Evolutionary conservation across 345 rosid species (phyloP).

Genomic region (Citrus glauca): DNA sequence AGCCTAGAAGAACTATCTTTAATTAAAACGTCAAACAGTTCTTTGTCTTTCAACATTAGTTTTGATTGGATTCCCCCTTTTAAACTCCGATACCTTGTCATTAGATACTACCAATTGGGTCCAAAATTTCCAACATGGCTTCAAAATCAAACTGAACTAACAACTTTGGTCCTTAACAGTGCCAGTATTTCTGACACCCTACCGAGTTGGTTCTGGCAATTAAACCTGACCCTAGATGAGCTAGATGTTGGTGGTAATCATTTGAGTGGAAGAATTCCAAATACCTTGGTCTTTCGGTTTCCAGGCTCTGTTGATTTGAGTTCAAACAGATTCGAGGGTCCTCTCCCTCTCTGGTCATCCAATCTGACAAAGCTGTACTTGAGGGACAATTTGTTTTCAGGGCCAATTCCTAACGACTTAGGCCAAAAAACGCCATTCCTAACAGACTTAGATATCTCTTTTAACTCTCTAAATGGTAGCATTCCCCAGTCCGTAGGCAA

Average conservation of each 20-base stretch:
- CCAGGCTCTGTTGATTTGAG: conserved; percentile 16
- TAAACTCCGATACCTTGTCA: no score
- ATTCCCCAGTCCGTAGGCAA: conserved; percentile 19
- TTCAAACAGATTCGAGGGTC: conserved; percentile 20
- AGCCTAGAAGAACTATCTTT: conserved; percentile 12
- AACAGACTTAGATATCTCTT: conserved; percentile 10
- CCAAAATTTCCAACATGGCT: conserved; percentile 24
- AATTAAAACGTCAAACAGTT: conserved; percentile 2
- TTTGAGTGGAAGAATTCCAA: conserved; percentile 15
- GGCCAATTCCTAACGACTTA: conserved; percentile 10
- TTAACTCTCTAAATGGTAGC: conserved; percentile 17
- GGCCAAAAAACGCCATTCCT: not conserved
- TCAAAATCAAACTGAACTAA: conserved; percentile 20
- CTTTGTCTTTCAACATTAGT: conserved; percentile 26
- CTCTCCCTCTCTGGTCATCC: conserved; percentile 8
- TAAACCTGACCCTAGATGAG: not conserved
- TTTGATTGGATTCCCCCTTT: conserved; percentile 30
- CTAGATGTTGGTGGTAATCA: conserved; percentile 15
- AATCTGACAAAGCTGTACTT: conserved; percentile 12
- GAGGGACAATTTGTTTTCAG: conserved; percentile 4
- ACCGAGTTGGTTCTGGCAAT: conserved; percentile 33
- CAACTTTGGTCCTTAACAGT: conserved; percentile 1
- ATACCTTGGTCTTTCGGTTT: not conserved
- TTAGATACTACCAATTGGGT: no score
- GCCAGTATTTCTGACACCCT: conserved; percentile 22